phyloP scores from a whole-genome alignment of 805 yeast species.

The Candida taoyuanica region DNA sequence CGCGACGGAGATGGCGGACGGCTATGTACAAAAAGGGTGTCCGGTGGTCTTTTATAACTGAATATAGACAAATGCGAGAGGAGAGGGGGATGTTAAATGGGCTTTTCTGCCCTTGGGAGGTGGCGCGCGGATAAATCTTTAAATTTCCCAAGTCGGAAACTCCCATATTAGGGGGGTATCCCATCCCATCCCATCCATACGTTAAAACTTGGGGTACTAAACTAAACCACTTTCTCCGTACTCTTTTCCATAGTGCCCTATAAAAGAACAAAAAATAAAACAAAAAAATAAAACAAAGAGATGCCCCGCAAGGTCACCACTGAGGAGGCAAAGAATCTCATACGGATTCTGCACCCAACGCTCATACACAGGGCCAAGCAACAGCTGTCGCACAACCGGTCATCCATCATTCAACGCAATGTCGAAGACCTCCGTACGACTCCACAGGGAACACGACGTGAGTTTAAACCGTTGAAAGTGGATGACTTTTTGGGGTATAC shows the following conservation, averaged over 20 bases:
- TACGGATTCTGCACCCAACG: conserved; percentile 36
- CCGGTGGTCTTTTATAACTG: background rate
- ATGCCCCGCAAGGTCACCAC: conserved; percentile 5
- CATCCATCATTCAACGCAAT: conserved; percentile 1
- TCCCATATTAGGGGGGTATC: too few relatives aligned
- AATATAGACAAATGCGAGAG: too few relatives aligned
- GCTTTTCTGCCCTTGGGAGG: background rate
- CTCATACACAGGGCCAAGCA: conserved; percentile 28
- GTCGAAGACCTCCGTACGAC: conserved; percentile 6
- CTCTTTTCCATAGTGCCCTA: too few relatives aligned
- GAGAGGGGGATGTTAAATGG: too few relatives aligned
- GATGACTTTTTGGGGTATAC: conserved; percentile 4
- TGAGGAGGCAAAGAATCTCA: conserved; percentile 15
- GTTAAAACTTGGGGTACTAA: too few relatives aligned
- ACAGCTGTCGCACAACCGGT: conserved; percentile 3
- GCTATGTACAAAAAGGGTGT: conserved; percentile 2
- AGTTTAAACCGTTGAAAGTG: conserved; percentile 8
- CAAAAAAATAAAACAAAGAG: too few relatives aligned
- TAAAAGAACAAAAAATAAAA: too few relatives aligned
- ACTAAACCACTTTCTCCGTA: too few relatives aligned
- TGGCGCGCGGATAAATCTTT: background rate
- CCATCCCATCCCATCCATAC: too few relatives aligned
- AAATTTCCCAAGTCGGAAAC: too few relatives aligned
- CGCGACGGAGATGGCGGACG: too few relatives aligned
- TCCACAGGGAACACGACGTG: conserved; percentile 14